Base-by-base conservation (phyloP, 2,329 filamentous ascomycete species). In the Cladosporium oxysporum region DNA sequence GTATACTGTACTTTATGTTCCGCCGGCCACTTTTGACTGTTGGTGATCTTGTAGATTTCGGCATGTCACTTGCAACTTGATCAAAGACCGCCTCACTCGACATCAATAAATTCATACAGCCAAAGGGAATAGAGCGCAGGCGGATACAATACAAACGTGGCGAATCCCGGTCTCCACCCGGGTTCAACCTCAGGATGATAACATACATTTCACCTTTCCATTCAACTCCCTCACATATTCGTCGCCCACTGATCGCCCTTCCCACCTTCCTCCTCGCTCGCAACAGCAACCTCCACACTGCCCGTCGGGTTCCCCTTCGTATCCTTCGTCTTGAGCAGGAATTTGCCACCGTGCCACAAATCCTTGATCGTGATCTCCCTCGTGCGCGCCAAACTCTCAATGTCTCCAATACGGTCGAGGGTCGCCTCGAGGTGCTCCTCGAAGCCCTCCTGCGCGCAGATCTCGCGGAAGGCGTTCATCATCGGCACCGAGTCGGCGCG, bases 351-450 rank as follows among this genome's bases (percentile, higher is more conserved):
- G 35, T 93, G 82, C 74, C 95, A 94, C 47, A 98, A 83, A 77
- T 98, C 95, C 81, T 99, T 99, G 70, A 96, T 91, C 1, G 96
- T 96, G 62, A 99, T 78, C 79, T 99, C 95, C 68, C 94, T 88
- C n/a, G 95, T 99, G 69, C 95, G 85, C 41, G 93, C 94, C 68
- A 99, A 83, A 73, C 90, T 93, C 82, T 99, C 95, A 75, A 99
- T 99, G 69, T 90, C 93, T n/a, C 84, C 80, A 71, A 99, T 99
- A 26, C 95, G 86, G 66, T 94, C 86, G 28, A 97, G 81, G 0
- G 95, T 98, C 3, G 85, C 88, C 68, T 96, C 88, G 18, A 99
- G 81, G 76, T 93, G 90, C 69, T 93, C 83, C 28, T 92, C 88
- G 77, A 99, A 99, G 6, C 91, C 91, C 4, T 87, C 85, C 71